These are phyloP conservation scores for Penicillium cataractarum DNA, from an alignment of 495 filamentous ascomycete species.

Conservation along the genomic window DNA sequence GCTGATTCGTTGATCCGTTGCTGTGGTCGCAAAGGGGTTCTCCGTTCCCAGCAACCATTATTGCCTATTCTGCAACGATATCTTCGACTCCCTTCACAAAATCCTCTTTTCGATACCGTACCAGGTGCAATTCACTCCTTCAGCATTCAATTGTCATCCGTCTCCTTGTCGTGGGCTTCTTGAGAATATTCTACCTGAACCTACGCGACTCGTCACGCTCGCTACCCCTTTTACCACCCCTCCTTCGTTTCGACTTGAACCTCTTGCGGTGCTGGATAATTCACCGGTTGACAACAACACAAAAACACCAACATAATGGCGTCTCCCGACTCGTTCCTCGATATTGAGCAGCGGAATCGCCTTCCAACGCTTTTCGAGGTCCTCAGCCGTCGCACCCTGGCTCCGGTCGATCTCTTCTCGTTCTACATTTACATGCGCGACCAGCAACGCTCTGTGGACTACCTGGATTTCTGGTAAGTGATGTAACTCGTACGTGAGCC, in stretches of 20 bases:
- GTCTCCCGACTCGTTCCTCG: conserved; percentile 34
- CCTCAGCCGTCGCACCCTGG: conserved; percentile 82
- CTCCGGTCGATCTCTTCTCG: conserved; percentile 94
- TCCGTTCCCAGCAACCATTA: conserved; percentile 14
- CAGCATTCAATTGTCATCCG: conserved; percentile 2
- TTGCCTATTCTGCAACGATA: conserved; percentile 20
- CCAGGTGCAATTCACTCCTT: conserved; percentile 8
- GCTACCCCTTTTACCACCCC: conserved; percentile 27
- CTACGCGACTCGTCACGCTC: conserved; percentile 21
- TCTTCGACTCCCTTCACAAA: conserved; percentile 15
- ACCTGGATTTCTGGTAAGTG: conserved; percentile 93
- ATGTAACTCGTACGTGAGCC: neutral
- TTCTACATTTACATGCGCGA: conserved; percentile 99
- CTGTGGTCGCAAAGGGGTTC: conserved; percentile 14
- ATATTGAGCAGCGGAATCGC: conserved; percentile 67
- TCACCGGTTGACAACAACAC: conserved; percentile 18
- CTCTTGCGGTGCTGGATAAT: conserved; percentile 28
- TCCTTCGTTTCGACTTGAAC: conserved; percentile 19
- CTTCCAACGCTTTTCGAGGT: conserved; percentile 95
- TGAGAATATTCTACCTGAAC: conserved; percentile 6
- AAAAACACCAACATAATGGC: conserved; percentile 34
- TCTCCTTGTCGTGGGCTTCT: conserved; percentile 17
- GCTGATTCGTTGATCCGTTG: conserved; percentile 4
- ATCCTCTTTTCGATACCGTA: conserved; percentile 17
- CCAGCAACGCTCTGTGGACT: conserved; percentile 95